A percentile compares a stretch with the other conserved stretches of the same genome.
Conservation (phyloP, 306 rosid species). For the Myrica gale region DNA sequence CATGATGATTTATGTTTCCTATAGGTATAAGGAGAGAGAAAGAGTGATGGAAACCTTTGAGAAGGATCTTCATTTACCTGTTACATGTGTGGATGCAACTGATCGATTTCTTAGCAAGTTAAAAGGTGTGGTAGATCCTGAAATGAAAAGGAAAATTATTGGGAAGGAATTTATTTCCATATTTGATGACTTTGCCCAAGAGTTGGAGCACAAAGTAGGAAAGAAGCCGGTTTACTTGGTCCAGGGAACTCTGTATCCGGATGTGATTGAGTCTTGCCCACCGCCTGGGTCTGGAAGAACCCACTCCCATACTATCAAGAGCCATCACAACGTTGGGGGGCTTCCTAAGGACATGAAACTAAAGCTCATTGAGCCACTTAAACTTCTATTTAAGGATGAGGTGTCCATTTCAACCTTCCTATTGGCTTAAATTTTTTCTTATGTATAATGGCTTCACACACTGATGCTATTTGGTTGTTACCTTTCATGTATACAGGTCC, state of each 20-base stretch:
- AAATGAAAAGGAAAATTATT: constrained; percentile 83
- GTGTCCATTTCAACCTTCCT: constrained; percentile 40
- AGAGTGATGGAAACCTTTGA: constrained; percentile 89
- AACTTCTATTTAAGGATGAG: constrained; percentile 94
- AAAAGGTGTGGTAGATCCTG: constrained; percentile 91
- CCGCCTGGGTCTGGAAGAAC: constrained; percentile 91
- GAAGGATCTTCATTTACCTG: constrained; percentile 82
- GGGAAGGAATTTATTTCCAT: constrained; percentile 84
- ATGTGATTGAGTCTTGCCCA: constrained; percentile 97
- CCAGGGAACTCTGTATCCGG: constrained; percentile 91
- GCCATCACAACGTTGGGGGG: constrained; percentile 98
- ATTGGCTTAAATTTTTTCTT: constrained; percentile 15
- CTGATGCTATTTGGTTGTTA: constrained; percentile 7
- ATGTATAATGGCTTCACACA: not conserved
- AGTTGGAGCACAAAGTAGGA: constrained; percentile 62
- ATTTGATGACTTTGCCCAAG: constrained; percentile 77
- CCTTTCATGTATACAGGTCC: constrained; percentile 52
- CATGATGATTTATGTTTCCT: constrained; percentile 4
- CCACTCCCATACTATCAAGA: constrained; percentile 96
- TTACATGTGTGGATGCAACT: constrained; percentile 74
- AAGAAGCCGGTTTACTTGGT: constrained; percentile 67
- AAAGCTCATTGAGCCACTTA: constrained; percentile 92
- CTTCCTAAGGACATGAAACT: constrained; percentile 97
- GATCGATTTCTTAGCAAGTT: constrained; percentile 68
- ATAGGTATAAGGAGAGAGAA: constrained; percentile 82